phyloP scores from a whole-genome alignment of 2,329 filamentous ascomycete genomes.

The Hortaea werneckii region DNA sequence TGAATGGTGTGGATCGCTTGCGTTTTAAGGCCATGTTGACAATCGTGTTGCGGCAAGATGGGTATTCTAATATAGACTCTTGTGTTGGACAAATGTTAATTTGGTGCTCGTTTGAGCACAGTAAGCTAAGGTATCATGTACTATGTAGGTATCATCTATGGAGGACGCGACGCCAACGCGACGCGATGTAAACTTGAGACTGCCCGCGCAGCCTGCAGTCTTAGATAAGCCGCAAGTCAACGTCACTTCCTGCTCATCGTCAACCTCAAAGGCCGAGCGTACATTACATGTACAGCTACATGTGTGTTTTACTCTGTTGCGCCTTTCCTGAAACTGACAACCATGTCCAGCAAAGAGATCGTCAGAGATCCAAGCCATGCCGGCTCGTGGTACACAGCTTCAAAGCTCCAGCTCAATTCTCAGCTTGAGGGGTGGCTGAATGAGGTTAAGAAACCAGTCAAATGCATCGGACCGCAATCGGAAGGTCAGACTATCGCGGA shows the following conservation, averaged over 20 bases:
- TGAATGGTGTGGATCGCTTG: slow-evolving; percentile 41
- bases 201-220: neutral
- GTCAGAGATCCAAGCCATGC: slow-evolving; percentile 61
- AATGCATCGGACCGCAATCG: slow-evolving; percentile 44
- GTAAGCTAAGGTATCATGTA: too few species aligned
- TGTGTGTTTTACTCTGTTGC: too few species aligned
- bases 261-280: too few species aligned
- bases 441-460: slow-evolving; percentile 56
- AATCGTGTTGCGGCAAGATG: neutral
- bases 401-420: slow-evolving; percentile 46
- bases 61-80: neutral
- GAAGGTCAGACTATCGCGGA: slow-evolving; percentile 27
- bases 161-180: neutral
- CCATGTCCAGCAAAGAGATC: slow-evolving; percentile 23
- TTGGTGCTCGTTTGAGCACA: too few species aligned
- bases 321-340: too few species aligned
- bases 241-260: neutral
- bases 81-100: neutral
- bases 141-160: too few species aligned
- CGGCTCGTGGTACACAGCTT: slow-evolving; percentile 73
- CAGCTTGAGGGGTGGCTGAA: slow-evolving; percentile 69
- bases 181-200: neutral
- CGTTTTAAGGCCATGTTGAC: slow-evolving; percentile 46
- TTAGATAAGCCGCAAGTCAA: neutral
- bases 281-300: too few species aligned